Evolutionary conservation across 495 filamentous ascomycete species (phyloP).

Genomic region (Aspergillus ellipticus): DNA sequence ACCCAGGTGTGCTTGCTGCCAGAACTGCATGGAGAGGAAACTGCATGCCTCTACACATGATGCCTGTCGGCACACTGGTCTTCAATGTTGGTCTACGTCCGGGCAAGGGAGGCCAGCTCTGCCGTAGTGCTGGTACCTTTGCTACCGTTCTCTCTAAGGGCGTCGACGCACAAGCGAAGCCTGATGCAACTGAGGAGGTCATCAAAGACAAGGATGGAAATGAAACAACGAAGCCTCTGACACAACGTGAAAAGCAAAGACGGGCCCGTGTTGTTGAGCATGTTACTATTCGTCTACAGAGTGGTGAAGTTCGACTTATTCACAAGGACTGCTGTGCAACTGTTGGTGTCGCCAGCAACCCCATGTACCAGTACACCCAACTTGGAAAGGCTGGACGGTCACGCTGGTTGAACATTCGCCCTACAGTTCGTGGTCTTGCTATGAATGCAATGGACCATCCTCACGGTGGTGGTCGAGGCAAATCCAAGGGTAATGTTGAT

Average conservation of each 20-base stretch:
- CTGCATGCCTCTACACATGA: constrained; percentile 89
- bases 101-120: constrained; percentile 77
- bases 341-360: constrained; percentile 88
- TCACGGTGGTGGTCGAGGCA: constrained; percentile 96
- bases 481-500: constrained; percentile 95
- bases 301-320: constrained; percentile 84
- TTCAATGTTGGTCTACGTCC: constrained; percentile 80
- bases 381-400: constrained; percentile 92
- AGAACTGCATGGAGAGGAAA: constrained; percentile 94
- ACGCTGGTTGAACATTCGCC: constrained; percentile 87
- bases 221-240: constrained; percentile 27
- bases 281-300: constrained; percentile 80
- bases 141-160: constrained; percentile 84
- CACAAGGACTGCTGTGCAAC: constrained; percentile 91
- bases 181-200: constrained; percentile 18
- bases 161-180: constrained; percentile 50
- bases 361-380: constrained; percentile 81
- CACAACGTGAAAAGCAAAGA: constrained; percentile 41
- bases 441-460: constrained; percentile 98
- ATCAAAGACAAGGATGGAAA: constrained; percentile 17
- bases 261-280: constrained; percentile 57
- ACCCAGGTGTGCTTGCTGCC: constrained; percentile 91
- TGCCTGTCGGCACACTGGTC: constrained; percentile 85
- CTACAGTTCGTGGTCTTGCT: constrained; percentile 91
- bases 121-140: constrained; percentile 87